Base-by-base conservation (phyloP, 257 asterid genomes). In the Scutellaria barbata region DNA sequence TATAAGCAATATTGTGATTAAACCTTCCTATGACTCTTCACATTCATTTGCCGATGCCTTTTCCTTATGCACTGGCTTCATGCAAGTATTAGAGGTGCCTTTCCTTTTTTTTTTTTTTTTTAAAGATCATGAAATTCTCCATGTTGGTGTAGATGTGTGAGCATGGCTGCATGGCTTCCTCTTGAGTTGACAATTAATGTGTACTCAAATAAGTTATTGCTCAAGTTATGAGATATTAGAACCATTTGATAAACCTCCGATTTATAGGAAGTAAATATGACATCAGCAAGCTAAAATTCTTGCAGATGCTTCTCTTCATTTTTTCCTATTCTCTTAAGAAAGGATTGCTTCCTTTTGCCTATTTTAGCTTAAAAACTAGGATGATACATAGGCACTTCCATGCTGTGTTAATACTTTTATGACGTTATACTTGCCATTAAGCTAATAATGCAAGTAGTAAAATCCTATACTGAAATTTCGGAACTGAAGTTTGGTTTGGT, bases 201-300 rank as follows among this genome's bases (percentile, higher is more conserved):
- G 25, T 7, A 47, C 22, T 46, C 12, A 43, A 17, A 13, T 12
- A 6, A 13, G n/a, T 47, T 25, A 10, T 25, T 65, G 45, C 40
- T 65, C 25, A 39, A 65, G 71, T 47, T 30, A 47, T 47, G 71
- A 65, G 58, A 33, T 3, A 10, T 22, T 62, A 30, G 35, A 30
- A 30, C 35, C 35, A 30, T 30, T 10, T 9, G n/a, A 7, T 46
- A 11, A 46, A 11, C 51, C 51, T 46, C 51, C 7, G n/a, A 46
- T 46, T 46, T 46, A 2, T 10, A 46, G 51, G 51, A 46, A 46
- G 51, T 11, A 46, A 46, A 10, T 46, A 11, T 10, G 51, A 1
- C 13, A 46, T 46, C 14, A 11, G 51, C 13, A 46, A 9, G 51
- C 11, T 46, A 46, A 46, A 46, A 10, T 46, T 3, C n/a, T 46